Percentiles rank a stretch among this genome's conserved stretches.
Conservation (phyloP, 257 asterid genomes). For the Fraxinus americana region DNA sequence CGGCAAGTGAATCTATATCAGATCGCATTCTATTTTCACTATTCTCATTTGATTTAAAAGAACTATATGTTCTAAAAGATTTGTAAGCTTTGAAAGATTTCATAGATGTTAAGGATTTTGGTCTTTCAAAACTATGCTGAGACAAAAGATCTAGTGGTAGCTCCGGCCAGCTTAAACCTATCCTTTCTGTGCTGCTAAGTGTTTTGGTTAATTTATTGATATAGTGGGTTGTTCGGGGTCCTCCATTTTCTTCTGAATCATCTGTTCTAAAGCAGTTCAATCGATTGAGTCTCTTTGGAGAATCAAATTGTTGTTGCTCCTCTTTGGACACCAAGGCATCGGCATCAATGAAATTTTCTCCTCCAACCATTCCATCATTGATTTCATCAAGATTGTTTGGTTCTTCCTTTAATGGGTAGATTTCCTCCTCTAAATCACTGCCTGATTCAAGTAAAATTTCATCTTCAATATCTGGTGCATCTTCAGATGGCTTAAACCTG, state of each 20-base stretch:
- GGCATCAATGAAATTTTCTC: constrained; percentile 18
- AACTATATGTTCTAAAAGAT: constrained; percentile 54
- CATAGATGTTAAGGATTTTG: constrained; percentile 45
- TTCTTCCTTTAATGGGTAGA: constrained; percentile 70
- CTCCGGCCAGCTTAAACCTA: constrained; percentile 98
- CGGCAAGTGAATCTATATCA: constrained; percentile 52
- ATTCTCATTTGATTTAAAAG: constrained; percentile 48
- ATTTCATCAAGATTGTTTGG: constrained; percentile 32
- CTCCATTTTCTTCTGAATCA: constrained; percentile 42
- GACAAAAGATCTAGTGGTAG: constrained; percentile 68
- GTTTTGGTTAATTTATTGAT: constrained; percentile 46
- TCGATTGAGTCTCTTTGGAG: constrained; percentile 51
- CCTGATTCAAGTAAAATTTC: constrained; percentile 68
- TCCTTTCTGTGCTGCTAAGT: constrained; percentile 70
- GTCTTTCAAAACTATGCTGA: constrained; percentile 55
- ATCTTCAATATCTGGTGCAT: constrained; percentile 60
- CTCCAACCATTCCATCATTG: constrained; percentile 28
- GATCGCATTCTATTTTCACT: constrained; percentile 38
- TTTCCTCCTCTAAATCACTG: constrained; percentile 77
- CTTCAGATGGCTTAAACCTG: constrained; percentile 73
- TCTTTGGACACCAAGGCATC: constrained; percentile 33
- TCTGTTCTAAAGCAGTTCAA: constrained; percentile 55
- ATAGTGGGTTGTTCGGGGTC: constrained; percentile 34
- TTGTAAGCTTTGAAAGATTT: constrained; percentile 42
- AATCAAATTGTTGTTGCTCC: constrained; percentile 49